Evolutionary conservation across 179 eudicot genomes (phyloP).

Genomic region (Monotropa hypopitys): DNA sequence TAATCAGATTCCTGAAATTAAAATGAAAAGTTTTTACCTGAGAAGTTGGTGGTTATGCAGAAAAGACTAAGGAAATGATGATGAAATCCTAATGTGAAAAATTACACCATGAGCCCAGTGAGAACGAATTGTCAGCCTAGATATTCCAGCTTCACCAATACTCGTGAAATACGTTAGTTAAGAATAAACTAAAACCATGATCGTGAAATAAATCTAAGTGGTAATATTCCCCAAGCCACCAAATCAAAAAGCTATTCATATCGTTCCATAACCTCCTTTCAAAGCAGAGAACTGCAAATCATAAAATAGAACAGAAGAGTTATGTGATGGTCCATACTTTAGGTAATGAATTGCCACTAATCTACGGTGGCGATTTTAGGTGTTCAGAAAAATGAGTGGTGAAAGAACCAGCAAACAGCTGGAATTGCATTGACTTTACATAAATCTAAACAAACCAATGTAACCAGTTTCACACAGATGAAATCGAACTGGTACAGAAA

Average conservation of each 20-base stretch:
- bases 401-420: not conserved
- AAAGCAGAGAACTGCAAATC: not conserved
- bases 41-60: conserved; percentile 3
- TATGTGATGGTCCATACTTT: not conserved
- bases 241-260: not conserved
- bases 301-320: not conserved
- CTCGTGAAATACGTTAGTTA: not conserved
- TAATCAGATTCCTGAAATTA: not conserved
- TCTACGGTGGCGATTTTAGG: not conserved
- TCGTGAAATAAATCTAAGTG: not conserved
- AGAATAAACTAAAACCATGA: not conserved
- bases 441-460: not conserved
- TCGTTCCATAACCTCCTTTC: not conserved
- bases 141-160: not conserved
- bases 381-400: not conserved
- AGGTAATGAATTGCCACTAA: not conserved
- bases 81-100: not conserved
- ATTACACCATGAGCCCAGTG: not conserved
- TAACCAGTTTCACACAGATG: not conserved
- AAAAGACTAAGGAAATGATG: not conserved
- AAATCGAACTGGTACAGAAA: not conserved
- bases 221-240: not conserved
- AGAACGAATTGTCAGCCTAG: not conserved
- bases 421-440: not conserved
- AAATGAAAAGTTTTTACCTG: not conserved